phyloP scores from a whole-genome alignment of 768 basidiomycete genomes.

The Dentipellis fragilis region DNA sequence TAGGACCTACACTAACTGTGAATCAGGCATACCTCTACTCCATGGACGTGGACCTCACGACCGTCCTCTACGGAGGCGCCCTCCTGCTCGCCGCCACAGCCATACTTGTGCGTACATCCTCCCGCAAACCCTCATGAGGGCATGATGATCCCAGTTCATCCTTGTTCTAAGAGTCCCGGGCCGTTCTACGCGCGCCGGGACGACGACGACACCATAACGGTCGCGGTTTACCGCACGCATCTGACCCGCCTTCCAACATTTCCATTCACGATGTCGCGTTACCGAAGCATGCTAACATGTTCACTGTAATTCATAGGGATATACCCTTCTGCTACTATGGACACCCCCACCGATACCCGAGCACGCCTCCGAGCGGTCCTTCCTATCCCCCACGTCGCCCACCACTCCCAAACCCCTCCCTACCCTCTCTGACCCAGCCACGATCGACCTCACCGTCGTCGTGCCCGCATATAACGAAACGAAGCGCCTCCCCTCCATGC shows the following conservation, averaged over 20 bases:
- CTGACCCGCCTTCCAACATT: constrained; percentile 18
- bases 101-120: background rate
- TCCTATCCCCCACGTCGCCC: constrained; percentile 46
- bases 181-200: constrained; percentile 43
- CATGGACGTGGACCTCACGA: background rate
- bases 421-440: constrained; percentile 41
- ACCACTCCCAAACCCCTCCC: constrained; percentile 46
- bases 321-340: constrained; percentile 60
- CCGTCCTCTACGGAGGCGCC: background rate
- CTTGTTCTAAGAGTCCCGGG: constrained; percentile 89
- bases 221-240: constrained; percentile 32
- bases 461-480: constrained; percentile 92
- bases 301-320: constrained; percentile 37
- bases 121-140: background rate
- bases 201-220: constrained; percentile 55
- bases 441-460: constrained; percentile 69
- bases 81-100: background rate
- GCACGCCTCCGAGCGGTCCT: constrained; percentile 58
- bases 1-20: too few relatives aligned
- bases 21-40: too few relatives aligned
- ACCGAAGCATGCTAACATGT: constrained; percentile 7
- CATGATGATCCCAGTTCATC: constrained; percentile 70
- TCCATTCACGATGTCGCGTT: background rate
- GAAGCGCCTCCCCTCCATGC: constrained; percentile 76
- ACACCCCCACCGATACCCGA: constrained; percentile 62